phyloP scores from a whole-genome alignment of 495 filamentous ascomycete genomes.

The Immersiella caudata region DNA sequence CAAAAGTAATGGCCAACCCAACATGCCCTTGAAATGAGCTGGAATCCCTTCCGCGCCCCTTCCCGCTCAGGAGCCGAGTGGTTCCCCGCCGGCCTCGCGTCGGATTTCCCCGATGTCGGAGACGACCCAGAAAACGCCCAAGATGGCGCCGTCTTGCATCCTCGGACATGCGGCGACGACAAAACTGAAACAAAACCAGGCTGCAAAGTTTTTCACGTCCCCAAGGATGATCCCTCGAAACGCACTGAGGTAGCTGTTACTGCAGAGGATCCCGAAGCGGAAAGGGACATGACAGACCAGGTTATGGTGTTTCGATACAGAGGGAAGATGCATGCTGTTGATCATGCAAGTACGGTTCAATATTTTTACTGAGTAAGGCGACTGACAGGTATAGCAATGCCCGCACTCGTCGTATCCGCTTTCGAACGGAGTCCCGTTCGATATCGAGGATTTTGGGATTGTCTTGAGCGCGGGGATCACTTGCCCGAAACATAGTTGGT shows the following conservation, averaged over 20 bases:
- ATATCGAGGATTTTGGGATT: constrained; percentile 65
- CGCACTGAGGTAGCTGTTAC: constrained; percentile 44
- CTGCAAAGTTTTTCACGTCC: constrained; percentile 61
- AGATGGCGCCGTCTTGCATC: constrained; percentile 40
- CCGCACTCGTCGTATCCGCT: constrained; percentile 63
- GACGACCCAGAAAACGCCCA: not conserved
- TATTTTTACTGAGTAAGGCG: not conserved
- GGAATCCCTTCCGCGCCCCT: constrained; percentile 35
- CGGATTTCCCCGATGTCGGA: constrained; percentile 55
- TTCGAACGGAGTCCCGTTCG: constrained; percentile 58
- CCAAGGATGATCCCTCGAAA: constrained; percentile 44
- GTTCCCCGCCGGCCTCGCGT: constrained; percentile 52
- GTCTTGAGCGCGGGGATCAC: constrained; percentile 55
- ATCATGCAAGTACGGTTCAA: constrained; percentile 52
- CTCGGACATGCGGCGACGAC: constrained; percentile 28
- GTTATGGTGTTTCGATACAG: constrained; percentile 61
- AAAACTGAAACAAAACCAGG: constrained; percentile 36
- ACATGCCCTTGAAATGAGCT: not conserved
- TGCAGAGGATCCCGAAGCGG: not conserved
- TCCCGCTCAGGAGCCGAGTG: constrained; percentile 40
- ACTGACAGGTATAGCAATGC: constrained; percentile 50
- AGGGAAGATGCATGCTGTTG: constrained; percentile 61
- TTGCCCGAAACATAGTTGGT: constrained; percentile 65
- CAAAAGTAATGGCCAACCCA: not conserved
- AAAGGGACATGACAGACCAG: constrained; percentile 53